Percentiles rank a stretch among this genome's conserved stretches.
phyloP scores from a whole-genome alignment of 805 yeast species.

The Saccharomycopsis sp. region DNA sequence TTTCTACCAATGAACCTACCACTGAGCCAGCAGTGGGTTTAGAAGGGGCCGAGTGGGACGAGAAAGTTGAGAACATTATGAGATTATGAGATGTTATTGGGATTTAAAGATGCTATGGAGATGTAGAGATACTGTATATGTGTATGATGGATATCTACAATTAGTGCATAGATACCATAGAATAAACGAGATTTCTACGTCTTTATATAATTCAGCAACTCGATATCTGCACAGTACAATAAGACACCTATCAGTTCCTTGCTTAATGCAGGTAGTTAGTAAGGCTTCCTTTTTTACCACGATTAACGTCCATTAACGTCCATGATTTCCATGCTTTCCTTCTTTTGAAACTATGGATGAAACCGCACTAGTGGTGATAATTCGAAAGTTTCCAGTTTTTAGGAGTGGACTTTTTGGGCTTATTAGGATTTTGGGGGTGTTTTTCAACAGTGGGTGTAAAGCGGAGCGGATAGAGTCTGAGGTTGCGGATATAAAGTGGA shows the following conservation, averaged over 20 bases:
- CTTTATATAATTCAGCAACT: not conserved
- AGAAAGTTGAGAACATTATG: not conserved
- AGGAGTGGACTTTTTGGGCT: not conserved
- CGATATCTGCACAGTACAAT: not conserved
- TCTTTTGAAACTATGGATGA: not conserved
- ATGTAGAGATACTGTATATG: too few species aligned
- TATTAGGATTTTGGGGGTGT: not conserved
- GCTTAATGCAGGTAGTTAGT: not conserved
- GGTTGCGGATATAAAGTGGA: too few species aligned
- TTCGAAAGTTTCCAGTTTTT: not conserved
- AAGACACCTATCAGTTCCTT: not conserved
- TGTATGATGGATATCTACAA: too few species aligned
- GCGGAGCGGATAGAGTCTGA: too few species aligned
- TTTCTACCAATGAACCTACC: not conserved
- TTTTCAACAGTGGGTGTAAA: too few species aligned
- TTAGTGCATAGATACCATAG: too few species aligned
- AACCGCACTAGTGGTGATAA: not conserved
- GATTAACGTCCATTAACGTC: not conserved
- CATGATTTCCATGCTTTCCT: conserved; percentile 1
- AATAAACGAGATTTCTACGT: not conserved
- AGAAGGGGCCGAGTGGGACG: not conserved
- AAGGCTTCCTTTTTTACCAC: not conserved
- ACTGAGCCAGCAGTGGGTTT: not conserved
- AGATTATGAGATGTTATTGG: too few species aligned
- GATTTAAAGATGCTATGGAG: too few species aligned